A percentile compares a stretch with the other conserved stretches of the same genome.
Conservation (phyloP, 352 stramenopile species). For the Phytopythium chamaehyphon region DNA sequence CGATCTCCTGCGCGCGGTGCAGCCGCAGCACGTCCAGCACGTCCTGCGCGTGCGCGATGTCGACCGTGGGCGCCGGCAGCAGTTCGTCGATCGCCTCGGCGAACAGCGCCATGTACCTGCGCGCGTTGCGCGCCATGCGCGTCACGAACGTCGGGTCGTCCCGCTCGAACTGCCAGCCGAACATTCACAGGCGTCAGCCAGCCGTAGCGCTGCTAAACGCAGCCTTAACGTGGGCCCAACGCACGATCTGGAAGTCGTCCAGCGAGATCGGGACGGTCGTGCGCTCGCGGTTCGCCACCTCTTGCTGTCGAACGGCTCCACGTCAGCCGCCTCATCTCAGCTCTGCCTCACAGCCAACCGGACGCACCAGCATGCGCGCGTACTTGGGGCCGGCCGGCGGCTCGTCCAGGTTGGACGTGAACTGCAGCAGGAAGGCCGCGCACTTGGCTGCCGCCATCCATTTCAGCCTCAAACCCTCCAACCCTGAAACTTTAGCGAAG, state of each 20-base stretch:
- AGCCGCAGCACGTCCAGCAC: slow-evolving; percentile 81
- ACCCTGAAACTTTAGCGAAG: not conserved
- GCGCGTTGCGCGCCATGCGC: slow-evolving; percentile 83
- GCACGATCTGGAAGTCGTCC: slow-evolving; percentile 79
- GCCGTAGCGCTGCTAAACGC: too few relatives aligned
- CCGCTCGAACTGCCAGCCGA: slow-evolving; percentile 45
- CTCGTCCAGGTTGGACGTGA: slow-evolving; percentile 74
- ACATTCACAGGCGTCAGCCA: not conserved
- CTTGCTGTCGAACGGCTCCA: slow-evolving; percentile 43
- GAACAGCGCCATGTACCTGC: slow-evolving; percentile 88
- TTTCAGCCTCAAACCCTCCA: not conserved
- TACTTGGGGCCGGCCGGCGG: slow-evolving; percentile 66
- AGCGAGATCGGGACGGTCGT: slow-evolving; percentile 74
- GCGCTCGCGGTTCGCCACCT: slow-evolving; percentile 83
- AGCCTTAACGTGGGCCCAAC: not conserved
- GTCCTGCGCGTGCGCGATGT: slow-evolving; percentile 79
- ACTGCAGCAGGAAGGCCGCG: slow-evolving; percentile 65
- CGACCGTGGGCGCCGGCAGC: slow-evolving; percentile 69
- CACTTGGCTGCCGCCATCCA: slow-evolving; percentile 82
- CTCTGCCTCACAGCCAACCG: not conserved
- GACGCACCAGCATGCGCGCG: slow-evolving; percentile 64
- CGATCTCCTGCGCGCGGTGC: slow-evolving; percentile 71
- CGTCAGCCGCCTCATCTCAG: too few relatives aligned
- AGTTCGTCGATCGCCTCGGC: slow-evolving; percentile 86
- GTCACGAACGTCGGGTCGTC: slow-evolving; percentile 81